A percentile compares a stretch with the other conserved stretches of the same genome.
These are phyloP conservation scores for Colletotrichum cuscutae DNA, from an alignment of 2,329 filamentous ascomycete genomes.

Conservation along the genomic window DNA sequence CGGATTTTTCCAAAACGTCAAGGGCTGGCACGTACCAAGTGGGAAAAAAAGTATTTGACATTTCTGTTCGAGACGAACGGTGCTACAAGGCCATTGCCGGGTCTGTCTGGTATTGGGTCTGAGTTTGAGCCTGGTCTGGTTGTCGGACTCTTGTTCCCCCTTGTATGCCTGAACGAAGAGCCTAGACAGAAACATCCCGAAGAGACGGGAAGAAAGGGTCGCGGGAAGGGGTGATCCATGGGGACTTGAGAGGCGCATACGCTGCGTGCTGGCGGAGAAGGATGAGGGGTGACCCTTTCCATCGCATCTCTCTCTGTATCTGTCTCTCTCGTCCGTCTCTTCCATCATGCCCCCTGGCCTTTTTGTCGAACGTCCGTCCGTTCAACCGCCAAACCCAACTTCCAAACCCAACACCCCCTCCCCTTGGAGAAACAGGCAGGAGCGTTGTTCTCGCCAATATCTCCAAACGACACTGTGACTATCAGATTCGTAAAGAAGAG, in stretches of 20 bases:
- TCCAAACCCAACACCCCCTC: too few relatives aligned
- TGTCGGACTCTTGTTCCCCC: not conserved
- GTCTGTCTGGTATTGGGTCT: not conserved
- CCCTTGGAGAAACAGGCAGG: not conserved
- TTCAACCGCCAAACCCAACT: too few relatives aligned
- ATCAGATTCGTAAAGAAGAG: not conserved
- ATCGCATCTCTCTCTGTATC: not conserved
- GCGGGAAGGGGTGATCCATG: not conserved
- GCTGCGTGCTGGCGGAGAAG: too few relatives aligned
- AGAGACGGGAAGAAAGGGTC: not conserved
- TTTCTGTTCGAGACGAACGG: constrained; percentile 28
- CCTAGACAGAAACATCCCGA: constrained; percentile 30
- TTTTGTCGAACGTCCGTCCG: not conserved
- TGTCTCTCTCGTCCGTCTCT: too few relatives aligned
- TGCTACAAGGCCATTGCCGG: not conserved
- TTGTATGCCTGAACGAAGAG: constrained; percentile 18
- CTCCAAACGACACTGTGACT: constrained; percentile 23
- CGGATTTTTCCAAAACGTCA: constrained; percentile 17
- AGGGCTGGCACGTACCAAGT: not conserved
- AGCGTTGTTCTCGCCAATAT: constrained; percentile 11
- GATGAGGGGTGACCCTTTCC: not conserved
- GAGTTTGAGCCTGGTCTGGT: too few relatives aligned
- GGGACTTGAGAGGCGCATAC: too few relatives aligned
- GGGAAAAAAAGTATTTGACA: constrained; percentile 13
- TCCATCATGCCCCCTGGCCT: not conserved